These are phyloP conservation scores for Claviceps africana DNA, from an alignment of 2,329 filamentous ascomycete species.

Conservation along the genomic window DNA sequence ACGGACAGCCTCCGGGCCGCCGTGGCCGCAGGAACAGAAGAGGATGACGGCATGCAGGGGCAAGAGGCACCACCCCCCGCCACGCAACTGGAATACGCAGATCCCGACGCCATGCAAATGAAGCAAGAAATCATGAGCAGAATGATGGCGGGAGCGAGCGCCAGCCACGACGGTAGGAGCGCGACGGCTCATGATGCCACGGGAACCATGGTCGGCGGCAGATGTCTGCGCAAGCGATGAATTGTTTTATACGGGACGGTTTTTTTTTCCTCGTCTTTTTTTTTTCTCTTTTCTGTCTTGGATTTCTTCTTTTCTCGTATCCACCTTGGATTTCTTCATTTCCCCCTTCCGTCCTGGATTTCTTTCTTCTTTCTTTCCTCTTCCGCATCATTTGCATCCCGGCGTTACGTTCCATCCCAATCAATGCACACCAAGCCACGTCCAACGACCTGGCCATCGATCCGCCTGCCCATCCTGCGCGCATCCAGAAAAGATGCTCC, in stretches of 20 bases:
- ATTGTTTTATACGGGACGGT: not conserved
- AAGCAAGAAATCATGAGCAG: conserved; percentile 31
- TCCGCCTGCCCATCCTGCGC: not conserved
- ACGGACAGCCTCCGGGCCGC: conserved; percentile 4
- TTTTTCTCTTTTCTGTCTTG: not conserved
- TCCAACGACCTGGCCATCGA: not conserved
- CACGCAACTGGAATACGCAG: conserved; percentile 41
- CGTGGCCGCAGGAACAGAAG: conserved; percentile 3
- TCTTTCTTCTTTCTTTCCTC: not conserved
- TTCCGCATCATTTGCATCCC: not conserved
- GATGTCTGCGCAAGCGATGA: conserved; percentile 3
- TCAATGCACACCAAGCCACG: not conserved
- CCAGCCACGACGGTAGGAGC: not conserved
- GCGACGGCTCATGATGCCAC: not conserved
- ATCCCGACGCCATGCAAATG: conserved; percentile 31
- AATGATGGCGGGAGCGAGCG: conserved; percentile 20
- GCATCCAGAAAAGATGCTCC: too few relatives aligned
- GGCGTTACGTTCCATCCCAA: not conserved
- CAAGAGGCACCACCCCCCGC: conserved; percentile 23
- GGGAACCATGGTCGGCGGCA: not conserved
- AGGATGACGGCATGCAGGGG: conserved; percentile 11
- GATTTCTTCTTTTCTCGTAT: not conserved
- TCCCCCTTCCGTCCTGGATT: not conserved
- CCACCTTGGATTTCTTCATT: not conserved
- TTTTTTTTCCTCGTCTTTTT: not conserved